A percentile compares a stretch with the other conserved stretches of the same genome.
Evolutionary conservation across 176 grass and related monocot genomes (phyloP).

Genomic region (Carex cristatella): DNA sequence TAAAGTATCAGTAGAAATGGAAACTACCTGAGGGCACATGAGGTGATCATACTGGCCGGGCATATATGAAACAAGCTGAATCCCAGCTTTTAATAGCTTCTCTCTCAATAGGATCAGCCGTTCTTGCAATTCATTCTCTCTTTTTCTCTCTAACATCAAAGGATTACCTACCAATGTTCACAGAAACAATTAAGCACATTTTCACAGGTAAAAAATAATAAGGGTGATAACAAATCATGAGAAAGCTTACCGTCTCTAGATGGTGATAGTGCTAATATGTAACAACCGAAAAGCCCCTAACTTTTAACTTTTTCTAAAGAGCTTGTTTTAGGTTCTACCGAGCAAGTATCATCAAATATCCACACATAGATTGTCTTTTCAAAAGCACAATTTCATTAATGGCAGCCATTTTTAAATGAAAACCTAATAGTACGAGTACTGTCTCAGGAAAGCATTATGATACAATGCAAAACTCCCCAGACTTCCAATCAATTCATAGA

Average conservation of each 20-base stretch:
- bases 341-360: neutral
- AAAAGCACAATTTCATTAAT: neutral
- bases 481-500: neutral
- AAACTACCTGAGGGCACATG: slow-evolving; percentile 52
- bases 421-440: neutral
- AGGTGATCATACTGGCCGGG: slow-evolving; percentile 24
- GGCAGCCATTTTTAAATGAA: neutral
- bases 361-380: neutral
- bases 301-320: neutral
- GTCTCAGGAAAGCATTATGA: neutral
- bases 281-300: neutral
- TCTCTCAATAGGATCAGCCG: slow-evolving; percentile 27
- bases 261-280: neutral
- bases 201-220: neutral
- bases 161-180: slow-evolving; percentile 5
- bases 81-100: slow-evolving; percentile 46
- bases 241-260: neutral
- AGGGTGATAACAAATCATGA: neutral
- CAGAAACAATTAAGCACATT: neutral
- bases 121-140: slow-evolving; percentile 16
- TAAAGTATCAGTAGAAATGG: neutral
- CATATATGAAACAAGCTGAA: slow-evolving; percentile 29
- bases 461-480: neutral
- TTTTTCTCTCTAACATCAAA: neutral
- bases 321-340: neutral